Conservation (phyloP, 768 basidiomycete genomes). For the Tephrocybe sp. region DNA sequence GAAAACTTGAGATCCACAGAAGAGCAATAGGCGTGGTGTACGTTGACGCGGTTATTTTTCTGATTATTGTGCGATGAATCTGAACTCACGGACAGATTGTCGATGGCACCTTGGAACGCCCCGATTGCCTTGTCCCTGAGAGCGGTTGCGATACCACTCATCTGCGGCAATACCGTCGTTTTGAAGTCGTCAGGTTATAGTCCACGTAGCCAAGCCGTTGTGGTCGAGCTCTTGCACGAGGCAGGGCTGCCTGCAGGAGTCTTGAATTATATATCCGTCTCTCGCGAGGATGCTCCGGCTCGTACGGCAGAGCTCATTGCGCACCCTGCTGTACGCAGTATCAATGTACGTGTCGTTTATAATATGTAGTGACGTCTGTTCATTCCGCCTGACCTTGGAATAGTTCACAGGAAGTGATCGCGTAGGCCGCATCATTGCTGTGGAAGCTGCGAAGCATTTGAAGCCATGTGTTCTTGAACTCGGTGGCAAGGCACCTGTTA, state of each 20-base stretch:
- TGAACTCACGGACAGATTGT: constrained; percentile 32
- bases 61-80: background rate
- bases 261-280: constrained; percentile 51
- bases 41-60: constrained; percentile 16
- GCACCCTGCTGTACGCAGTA: constrained; percentile 47
- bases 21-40: constrained; percentile 54
- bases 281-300: constrained; percentile 38
- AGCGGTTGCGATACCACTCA: constrained; percentile 42
- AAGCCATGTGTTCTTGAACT: constrained; percentile 57
- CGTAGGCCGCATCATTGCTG: constrained; percentile 51
- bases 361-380: background rate
- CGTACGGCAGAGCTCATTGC: constrained; percentile 52
- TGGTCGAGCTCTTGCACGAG: constrained; percentile 47
- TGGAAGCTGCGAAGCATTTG: constrained; percentile 51
- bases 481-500: constrained; percentile 51
- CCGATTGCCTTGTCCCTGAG: constrained; percentile 43
- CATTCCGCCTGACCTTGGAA: background rate
- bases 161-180: constrained; percentile 58
- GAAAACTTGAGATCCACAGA: constrained; percentile 40
- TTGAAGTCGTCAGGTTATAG: constrained; percentile 51
- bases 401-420: constrained; percentile 58
- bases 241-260: constrained; percentile 63
- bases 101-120: constrained; percentile 58
- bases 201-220: constrained; percentile 44
- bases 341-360: constrained; percentile 39